Evolutionary conservation across 495 filamentous ascomycete genomes (phyloP), one percentile per base, ranked within the genome.

Genomic region (Aspergillus campestris): DNA sequence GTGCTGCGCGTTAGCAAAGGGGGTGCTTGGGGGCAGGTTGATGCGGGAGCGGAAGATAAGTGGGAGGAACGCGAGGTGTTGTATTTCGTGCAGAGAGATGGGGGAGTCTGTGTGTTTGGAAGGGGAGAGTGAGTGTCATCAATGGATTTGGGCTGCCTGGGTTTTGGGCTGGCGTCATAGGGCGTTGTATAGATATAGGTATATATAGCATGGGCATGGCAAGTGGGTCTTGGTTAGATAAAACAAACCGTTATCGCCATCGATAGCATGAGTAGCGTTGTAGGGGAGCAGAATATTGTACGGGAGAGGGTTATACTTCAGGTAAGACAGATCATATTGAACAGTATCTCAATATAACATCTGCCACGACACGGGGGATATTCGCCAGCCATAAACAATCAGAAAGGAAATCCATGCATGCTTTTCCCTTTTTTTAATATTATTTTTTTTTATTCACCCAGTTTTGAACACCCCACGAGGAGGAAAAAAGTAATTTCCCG

Each of bases 41-140:
- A 69, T 9, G 66, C 34, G 5, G 61, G 51, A 12, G 61, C 47
- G n/a, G 55, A 64, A 11, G 51, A 48, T n/a, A 44, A 40, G 39
- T 44, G 67, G 55, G 66, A 80, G 47, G 81, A 84, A 41, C 78
- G 69, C 51, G 90, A 96, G 62, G 78, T 84, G 49, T 59, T 96
- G 61, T 96, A 94, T 64, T 81, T 81, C 51, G 79, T 95, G 29
- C 76, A 78, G 34, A 75, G 76, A 11, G 84, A 94, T 65, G 86
- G 86, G n/a, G 77, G 79, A 15, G 82, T 89, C 33, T 78, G 70
- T 50, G 84, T 92, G 8, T 94, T 90, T 69, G 86, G 86, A 57
- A 74, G 85, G 58, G 87, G 88, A 14, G 73, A 70, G 48, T 69
- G 32, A 12, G 32, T 10, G 32, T 2, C 3, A 34, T 24, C 18